phyloP scores from a whole-genome alignment of 164 flowering plant species.

The Tinospora cordifolia region DNA sequence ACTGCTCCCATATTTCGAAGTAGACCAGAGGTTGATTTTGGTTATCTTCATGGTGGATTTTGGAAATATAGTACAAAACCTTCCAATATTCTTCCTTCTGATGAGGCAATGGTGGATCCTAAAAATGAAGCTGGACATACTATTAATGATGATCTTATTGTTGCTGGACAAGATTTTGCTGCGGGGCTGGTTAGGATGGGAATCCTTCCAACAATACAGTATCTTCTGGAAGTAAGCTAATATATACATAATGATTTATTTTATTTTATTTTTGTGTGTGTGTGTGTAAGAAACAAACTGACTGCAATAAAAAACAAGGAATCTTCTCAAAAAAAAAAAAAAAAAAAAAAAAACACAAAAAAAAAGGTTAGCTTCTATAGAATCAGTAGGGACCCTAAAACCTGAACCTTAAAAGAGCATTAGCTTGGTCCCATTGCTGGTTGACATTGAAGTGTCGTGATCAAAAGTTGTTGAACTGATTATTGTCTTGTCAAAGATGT shows the following conservation, averaged over 20 bases:
- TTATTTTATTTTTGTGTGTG: neutral
- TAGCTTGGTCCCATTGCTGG: too few relatives aligned
- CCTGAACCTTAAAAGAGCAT: too few relatives aligned
- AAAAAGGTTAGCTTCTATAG: too few relatives aligned
- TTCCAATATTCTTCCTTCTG: constrained; percentile 50
- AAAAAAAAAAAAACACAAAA: too few relatives aligned
- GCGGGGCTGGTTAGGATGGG: constrained; percentile 95
- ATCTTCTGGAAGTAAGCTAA: constrained; percentile 63
- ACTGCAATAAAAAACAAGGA: too few relatives aligned
- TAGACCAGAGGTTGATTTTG: constrained; percentile 60
- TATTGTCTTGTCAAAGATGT: neutral
- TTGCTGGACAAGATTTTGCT: constrained; percentile 86
- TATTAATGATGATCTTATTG: constrained; percentile 69
- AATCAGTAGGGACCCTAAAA: too few relatives aligned
- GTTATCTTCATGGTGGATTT: constrained; percentile 84
- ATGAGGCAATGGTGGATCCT: constrained; percentile 29
- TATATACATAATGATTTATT: neutral
- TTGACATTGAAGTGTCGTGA: too few relatives aligned
- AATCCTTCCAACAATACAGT: constrained; percentile 59
- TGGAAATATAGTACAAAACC: constrained; percentile 94
- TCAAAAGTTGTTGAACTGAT: too few relatives aligned
- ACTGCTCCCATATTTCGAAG: constrained; percentile 90
- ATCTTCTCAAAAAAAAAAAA: too few relatives aligned
- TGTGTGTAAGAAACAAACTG: too few relatives aligned
- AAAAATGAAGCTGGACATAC: constrained; percentile 54